Evolutionary conservation across 1,139 yeast genomes (phyloP).

Genomic region (Sugiyamaella pinicola): DNA sequence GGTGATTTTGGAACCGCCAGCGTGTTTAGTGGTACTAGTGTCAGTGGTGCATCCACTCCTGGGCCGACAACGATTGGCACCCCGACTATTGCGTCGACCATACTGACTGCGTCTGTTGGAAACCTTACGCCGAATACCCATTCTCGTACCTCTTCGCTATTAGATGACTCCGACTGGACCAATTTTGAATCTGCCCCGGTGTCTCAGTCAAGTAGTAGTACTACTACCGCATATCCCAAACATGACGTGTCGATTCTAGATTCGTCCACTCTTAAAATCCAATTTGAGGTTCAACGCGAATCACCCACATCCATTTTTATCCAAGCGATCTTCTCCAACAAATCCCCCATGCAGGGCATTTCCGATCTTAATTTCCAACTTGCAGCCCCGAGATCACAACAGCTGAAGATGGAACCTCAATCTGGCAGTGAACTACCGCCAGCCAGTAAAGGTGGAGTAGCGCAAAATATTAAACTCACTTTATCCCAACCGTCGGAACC

Average conservation of each 20-base stretch:
- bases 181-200: slow-evolving; percentile 24
- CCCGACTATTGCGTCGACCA: slow-evolving; percentile 42
- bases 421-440: slow-evolving; percentile 59
- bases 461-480: slow-evolving; percentile 62
- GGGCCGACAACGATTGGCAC: slow-evolving; percentile 6
- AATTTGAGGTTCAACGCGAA: slow-evolving; percentile 48
- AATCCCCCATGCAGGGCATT: slow-evolving; percentile 46
- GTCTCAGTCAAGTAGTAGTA: slow-evolving; percentile 24
- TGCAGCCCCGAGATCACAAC: slow-evolving; percentile 80
- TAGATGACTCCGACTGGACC: slow-evolving; percentile 29
- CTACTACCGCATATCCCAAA: slow-evolving; percentile 18
- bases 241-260: slow-evolving; percentile 27
- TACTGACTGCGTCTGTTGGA: slow-evolving; percentile 17
- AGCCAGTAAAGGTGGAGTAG: slow-evolving; percentile 55
- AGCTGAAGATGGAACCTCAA: slow-evolving; percentile 69
- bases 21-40: slow-evolving; percentile 41
- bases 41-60: slow-evolving; percentile 7
- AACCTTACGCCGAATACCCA: slow-evolving; percentile 17
- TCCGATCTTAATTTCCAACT: slow-evolving; percentile 64
- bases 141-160: slow-evolving; percentile 16
- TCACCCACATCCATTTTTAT: slow-evolving; percentile 48
- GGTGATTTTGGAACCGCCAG: slow-evolving; percentile 27
- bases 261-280: slow-evolving; percentile 52
- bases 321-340: slow-evolving; percentile 53
- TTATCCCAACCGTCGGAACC: slow-evolving; percentile 48